Base-by-base conservation (phyloP, 441 rosid genomes). In the Syzygium malaccense region DNA sequence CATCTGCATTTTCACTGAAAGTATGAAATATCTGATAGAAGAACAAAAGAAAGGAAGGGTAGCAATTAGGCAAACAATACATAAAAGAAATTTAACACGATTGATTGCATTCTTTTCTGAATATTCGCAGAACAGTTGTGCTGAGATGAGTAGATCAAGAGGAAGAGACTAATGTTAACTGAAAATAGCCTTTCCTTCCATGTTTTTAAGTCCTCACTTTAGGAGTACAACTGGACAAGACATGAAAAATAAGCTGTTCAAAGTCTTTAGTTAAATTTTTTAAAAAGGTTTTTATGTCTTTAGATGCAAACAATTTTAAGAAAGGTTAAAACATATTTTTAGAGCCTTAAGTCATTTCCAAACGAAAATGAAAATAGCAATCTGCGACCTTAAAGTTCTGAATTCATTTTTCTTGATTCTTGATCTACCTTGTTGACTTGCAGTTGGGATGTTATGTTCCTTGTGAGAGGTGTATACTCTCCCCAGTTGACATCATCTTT, bases 401-500 rank as follows among this genome's bases (percentile, higher is more conserved):
- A 53, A 55, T 60, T 78, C 66, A 49, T 64, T 19, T 37, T 85
- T 51, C 60, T 18, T 8, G 80, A 56, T 55, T 30, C 64, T 83
- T 56, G 75, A 57, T 89, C 78, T 71, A 37, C 85, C 33, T 32
- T 89, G 79, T 30, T 80, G 64, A 83, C 85, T 83, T 92, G 95
- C 95, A 96, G 99, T 95, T 98, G 90, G 99, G 99, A n/a, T 94
- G 99, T 91, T 98, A 93, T 56, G 98, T 97, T 87, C 99, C 99
- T 26, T 90, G 97, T 60, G 94, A 97, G 94, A 91, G 86, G 64
- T 95, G 98, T 86, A 87, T 91, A 88, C 92, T 98, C 90, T 95
- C 99, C 54, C 95, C 95, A 18, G 99, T 94, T 49, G 99, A 98
- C 90, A 93, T 91, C 87, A 97, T 98, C 92, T 98, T 98, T 93